phyloP scores from a whole-genome alignment of 2,329 filamentous ascomycete genomes.

The Pyrenochaeta sp. region DNA sequence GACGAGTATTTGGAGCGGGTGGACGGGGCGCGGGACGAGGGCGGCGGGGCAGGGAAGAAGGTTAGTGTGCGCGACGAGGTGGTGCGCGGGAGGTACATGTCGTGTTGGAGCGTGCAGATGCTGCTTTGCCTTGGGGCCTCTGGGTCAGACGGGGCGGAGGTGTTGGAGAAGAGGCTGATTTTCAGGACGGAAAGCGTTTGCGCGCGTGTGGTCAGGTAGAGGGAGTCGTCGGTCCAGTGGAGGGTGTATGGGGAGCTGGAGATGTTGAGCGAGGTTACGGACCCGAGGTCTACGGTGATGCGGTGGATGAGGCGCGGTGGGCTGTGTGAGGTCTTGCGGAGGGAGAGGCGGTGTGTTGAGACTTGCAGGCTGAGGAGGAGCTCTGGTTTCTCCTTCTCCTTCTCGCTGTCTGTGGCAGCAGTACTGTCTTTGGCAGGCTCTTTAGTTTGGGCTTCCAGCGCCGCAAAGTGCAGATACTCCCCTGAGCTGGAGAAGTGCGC shows the following conservation, averaged over 20 bases:
- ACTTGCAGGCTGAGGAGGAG: not conserved
- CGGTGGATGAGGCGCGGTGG: not conserved
- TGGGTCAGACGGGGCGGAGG: too few species aligned
- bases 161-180: not conserved
- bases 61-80: slow-evolving; percentile 1
- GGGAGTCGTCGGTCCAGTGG: not conserved
- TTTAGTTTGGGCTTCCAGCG: slow-evolving; percentile 2
- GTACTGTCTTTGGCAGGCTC: slow-evolving; percentile 1
- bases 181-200: not conserved
- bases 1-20: not conserved
- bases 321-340: slow-evolving; percentile 1
- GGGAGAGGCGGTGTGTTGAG: slow-evolving; percentile 1
- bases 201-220: slow-evolving; percentile 2
- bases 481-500: slow-evolving; percentile 1
- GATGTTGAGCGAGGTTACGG: not conserved
- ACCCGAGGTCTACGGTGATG: not conserved
- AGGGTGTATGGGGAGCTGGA: slow-evolving; percentile 2
- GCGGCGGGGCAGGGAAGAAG: slow-evolving; percentile 1
- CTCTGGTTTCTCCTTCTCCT: not conserved
- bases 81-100: slow-evolving; percentile 3
- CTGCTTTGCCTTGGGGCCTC: not conserved
- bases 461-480: slow-evolving; percentile 1
- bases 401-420: too few species aligned
- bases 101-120: not conserved
- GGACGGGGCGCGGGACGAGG: not conserved